Evolutionary conservation across 139 green algal species (phyloP).

Genomic region (Nannochloris sp.): DNA sequence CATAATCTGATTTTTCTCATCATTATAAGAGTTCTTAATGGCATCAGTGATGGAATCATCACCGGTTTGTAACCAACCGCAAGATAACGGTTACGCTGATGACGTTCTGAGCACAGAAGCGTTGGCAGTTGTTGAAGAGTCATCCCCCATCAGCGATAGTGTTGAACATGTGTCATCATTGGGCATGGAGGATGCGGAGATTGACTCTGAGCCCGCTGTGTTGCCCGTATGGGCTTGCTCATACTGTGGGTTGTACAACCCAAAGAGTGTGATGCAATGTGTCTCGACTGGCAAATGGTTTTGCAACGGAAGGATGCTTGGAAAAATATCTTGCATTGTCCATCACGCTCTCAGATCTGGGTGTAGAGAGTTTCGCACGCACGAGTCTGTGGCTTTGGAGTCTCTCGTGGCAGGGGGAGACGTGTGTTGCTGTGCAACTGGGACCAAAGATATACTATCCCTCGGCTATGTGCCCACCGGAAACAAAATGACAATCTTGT

Average conservation of each 20-base stretch:
- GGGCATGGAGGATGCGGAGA: too few relatives aligned
- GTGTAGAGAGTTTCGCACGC: constrained; percentile 74
- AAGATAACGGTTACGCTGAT: too few relatives aligned
- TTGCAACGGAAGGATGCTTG: constrained; percentile 77
- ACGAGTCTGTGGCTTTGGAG: constrained; percentile 66
- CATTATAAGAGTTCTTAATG: too few relatives aligned
- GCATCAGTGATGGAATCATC: too few relatives aligned
- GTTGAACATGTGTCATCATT: too few relatives aligned
- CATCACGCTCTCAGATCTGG: constrained; percentile 59
- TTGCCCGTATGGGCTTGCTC: background rate
- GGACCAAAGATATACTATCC: background rate
- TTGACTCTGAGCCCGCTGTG: background rate
- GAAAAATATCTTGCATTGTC: constrained; percentile 74
- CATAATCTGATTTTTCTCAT: too few relatives aligned
- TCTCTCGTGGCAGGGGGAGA: background rate
- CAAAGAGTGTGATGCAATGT: background rate
- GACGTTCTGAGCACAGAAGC: too few relatives aligned
- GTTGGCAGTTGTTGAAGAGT: too few relatives aligned
- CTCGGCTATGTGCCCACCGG: background rate
- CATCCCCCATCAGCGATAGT: too few relatives aligned
- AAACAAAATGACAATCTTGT: background rate
- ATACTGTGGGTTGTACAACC: background rate
- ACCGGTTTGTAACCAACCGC: too few relatives aligned
- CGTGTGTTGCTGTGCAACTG: background rate
- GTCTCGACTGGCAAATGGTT: constrained; percentile 80